Percentiles rank a stretch among this genome's conserved stretches.
Evolutionary conservation across 2,329 filamentous ascomycete species (phyloP).

Genomic region (Curvularia sp.): DNA sequence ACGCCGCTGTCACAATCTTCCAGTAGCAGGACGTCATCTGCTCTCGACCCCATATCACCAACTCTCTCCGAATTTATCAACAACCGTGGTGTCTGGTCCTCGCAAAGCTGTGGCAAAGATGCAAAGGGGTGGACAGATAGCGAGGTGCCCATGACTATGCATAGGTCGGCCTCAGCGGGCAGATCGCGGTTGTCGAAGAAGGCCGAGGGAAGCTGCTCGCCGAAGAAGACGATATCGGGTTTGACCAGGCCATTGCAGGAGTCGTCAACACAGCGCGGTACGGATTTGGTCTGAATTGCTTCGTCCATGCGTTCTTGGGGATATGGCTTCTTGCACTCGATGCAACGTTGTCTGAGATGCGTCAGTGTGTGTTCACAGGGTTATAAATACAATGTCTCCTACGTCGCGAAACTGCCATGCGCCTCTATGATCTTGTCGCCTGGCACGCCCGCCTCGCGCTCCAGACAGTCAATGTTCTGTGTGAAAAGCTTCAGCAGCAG

Average conservation of each 20-base stretch:
- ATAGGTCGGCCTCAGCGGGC: slow-evolving; percentile 71
- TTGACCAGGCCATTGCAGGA: slow-evolving; percentile 82
- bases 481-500: slow-evolving; percentile 88
- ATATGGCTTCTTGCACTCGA: slow-evolving; percentile 79
- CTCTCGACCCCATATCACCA: slow-evolving; percentile 74
- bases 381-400: neutral
- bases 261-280: slow-evolving; percentile 70
- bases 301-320: slow-evolving; percentile 76
- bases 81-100: slow-evolving; percentile 71
- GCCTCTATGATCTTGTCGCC: slow-evolving; percentile 85
- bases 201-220: slow-evolving; percentile 70
- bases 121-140: slow-evolving; percentile 90
- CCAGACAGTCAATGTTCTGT: slow-evolving; percentile 96
- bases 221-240: slow-evolving; percentile 95
- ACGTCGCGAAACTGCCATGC: slow-evolving; percentile 85
- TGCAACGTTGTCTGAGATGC: slow-evolving; percentile 73
- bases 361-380: slow-evolving; percentile 3
- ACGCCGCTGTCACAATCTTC: slow-evolving; percentile 86
- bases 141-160: slow-evolving; percentile 88
- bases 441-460: slow-evolving; percentile 84
- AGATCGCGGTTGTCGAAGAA: slow-evolving; percentile 69
- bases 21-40: slow-evolving; percentile 84
- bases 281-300: slow-evolving; percentile 69
- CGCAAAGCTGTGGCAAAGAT: slow-evolving; percentile 71
- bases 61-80: slow-evolving; percentile 88